These are phyloP conservation scores for Suhomyces wounanorum DNA, from an alignment of 1,139 yeast species.

Conservation along the genomic window DNA sequence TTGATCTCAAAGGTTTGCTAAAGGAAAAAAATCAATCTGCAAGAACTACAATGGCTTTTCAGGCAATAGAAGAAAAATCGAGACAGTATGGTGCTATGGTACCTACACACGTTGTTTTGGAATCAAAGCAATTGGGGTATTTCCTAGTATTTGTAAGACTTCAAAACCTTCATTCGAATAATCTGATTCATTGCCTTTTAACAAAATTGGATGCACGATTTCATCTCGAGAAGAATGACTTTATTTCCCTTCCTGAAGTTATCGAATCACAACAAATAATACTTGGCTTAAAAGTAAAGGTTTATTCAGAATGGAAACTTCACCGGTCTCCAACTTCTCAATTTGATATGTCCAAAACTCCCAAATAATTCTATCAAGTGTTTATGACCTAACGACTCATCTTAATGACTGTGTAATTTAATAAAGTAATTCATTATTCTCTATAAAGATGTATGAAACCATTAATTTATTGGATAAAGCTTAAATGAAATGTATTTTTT, in stretches of 20 bases:
- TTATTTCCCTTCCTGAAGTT: constrained; percentile 8
- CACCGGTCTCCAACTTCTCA: constrained; percentile 8
- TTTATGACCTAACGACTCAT: neutral
- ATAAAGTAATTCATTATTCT: neutral
- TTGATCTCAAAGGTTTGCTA: neutral
- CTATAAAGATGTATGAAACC: neutral
- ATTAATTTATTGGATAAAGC: too few relatives aligned
- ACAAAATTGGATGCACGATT: constrained; percentile 23
- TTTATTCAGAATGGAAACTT: constrained; percentile 16
- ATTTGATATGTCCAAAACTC: constrained; percentile 5
- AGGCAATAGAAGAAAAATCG: neutral
- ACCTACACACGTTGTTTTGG: constrained; percentile 22
- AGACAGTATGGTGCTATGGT: neutral
- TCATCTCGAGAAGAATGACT: constrained; percentile 8
- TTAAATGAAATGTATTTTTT: too few relatives aligned
- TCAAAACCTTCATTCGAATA: constrained; percentile 8
- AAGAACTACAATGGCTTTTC: neutral
- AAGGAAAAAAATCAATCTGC: neutral
- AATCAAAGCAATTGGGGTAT: constrained; percentile 20
- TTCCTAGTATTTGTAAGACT: constrained; percentile 23
- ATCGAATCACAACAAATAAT: constrained; percentile 1
- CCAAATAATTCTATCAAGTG: neutral
- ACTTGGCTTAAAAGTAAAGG: constrained; percentile 4
- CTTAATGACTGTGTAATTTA: neutral
- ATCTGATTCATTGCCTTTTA: constrained; percentile 15